Percentiles rank a stretch among this genome's conserved stretches.
Conservation (phyloP, 2,329 filamentous ascomycete species). For the Ascomycota sp. region DNA sequence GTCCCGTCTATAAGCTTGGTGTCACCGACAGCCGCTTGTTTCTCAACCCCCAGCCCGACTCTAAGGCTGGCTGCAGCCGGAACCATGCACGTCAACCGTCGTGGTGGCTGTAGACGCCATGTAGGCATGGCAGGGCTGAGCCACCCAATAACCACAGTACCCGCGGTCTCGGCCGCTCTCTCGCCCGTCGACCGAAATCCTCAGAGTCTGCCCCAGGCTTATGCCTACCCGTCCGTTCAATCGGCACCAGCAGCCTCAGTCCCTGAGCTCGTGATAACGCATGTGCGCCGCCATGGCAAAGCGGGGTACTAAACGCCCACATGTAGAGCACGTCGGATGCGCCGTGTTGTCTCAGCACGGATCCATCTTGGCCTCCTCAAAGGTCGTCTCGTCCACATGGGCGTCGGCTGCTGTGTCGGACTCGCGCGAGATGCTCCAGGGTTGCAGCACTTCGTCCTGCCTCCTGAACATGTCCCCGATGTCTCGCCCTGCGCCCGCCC, state of each 20-base stretch:
- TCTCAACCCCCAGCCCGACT: too few species aligned
- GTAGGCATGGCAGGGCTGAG: too few species aligned
- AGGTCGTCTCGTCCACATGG: constrained; percentile 1
- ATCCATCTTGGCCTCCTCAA: constrained; percentile 5
- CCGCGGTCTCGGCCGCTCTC: too few species aligned
- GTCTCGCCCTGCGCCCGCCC: constrained; percentile 43
- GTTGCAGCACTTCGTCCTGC: constrained; percentile 48
- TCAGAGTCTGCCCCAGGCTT: too few species aligned
- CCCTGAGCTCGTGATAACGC: constrained; percentile 15
- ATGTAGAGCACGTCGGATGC: constrained; percentile 21
- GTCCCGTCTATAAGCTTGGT: too few species aligned
- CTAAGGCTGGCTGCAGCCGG: too few species aligned
- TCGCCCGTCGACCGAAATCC: too few species aligned
- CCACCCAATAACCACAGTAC: too few species aligned
- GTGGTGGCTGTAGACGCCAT: too few species aligned
- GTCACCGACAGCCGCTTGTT: too few species aligned
- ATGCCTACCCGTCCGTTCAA: too few species aligned
- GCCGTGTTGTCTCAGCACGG: constrained; percentile 11
- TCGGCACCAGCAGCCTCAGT: background rate
- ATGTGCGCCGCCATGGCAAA: constrained; percentile 38
- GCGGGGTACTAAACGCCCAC: constrained; percentile 29
- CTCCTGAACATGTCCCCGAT: constrained; percentile 66
- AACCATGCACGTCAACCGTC: too few species aligned
- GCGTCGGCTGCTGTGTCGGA: constrained; percentile 9
- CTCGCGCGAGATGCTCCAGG: constrained; percentile 36